Evolutionary conservation across 2,329 filamentous ascomycete species (phyloP).

Genomic region (Trematosphaeria pertusa): DNA sequence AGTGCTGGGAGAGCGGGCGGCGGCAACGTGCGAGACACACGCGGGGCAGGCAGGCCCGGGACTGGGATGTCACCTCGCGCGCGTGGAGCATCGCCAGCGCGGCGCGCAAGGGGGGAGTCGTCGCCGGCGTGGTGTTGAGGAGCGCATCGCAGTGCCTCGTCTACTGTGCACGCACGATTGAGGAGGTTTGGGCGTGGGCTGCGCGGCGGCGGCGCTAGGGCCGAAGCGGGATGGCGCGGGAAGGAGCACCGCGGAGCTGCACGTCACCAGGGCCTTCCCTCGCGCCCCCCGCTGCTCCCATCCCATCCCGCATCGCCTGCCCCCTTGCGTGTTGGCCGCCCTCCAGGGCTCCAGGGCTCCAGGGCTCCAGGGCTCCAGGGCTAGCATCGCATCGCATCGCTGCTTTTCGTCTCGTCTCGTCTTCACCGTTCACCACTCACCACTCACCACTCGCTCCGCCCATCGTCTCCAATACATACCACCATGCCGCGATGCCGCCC

Average conservation of each 20-base stretch:
- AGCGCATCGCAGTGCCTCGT: slow-evolving; percentile 21
- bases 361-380: slow-evolving; percentile 10
- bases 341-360: slow-evolving; percentile 10
- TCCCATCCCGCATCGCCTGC: slow-evolving; percentile 5
- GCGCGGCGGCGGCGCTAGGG: slow-evolving; percentile 29
- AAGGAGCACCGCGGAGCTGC: slow-evolving; percentile 40
- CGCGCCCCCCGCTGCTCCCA: slow-evolving; percentile 8
- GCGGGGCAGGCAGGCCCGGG: slow-evolving; percentile 30
- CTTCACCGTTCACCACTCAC: slow-evolving; percentile 11
- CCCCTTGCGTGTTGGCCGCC: slow-evolving; percentile 5
- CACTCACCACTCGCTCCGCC: slow-evolving; percentile 23
- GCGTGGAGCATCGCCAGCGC: slow-evolving; percentile 30
- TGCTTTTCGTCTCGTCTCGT: slow-evolving; percentile 10
- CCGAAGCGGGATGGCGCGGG: slow-evolving; percentile 27
- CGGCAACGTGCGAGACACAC: slow-evolving; percentile 47
- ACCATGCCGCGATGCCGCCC: slow-evolving; percentile 26
- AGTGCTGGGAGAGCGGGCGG: slow-evolving; percentile 29
- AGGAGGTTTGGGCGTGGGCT: slow-evolving; percentile 25
- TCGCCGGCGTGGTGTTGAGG: slow-evolving; percentile 6
- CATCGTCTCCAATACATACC: slow-evolving; percentile 20
- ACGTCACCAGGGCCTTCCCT: slow-evolving; percentile 35
- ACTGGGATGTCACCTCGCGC: slow-evolving; percentile 36
- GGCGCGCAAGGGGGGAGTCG: slow-evolving; percentile 24
- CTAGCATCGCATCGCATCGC: not conserved
- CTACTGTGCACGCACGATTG: slow-evolving; percentile 19